Conservation (phyloP, 495 filamentous ascomycete species). For the Hypoxylon subgilvum region DNA sequence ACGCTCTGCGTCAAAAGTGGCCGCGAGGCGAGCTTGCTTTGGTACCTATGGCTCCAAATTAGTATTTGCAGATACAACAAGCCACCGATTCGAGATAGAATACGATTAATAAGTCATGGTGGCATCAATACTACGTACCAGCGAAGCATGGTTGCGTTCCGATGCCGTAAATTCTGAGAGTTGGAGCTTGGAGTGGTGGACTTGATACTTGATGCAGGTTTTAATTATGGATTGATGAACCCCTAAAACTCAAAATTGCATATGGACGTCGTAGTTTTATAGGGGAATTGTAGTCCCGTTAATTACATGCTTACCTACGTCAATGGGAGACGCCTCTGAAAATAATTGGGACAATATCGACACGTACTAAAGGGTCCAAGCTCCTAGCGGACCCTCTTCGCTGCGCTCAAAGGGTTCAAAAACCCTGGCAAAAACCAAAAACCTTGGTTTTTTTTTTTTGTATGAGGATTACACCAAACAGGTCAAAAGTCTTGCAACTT, state of each 20-base stretch:
- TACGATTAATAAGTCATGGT: slow-evolving; percentile 12
- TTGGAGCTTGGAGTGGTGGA: slow-evolving; percentile 28
- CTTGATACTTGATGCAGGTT: slow-evolving; percentile 24
- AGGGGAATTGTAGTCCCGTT: background rate
- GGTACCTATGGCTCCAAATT: slow-evolving; percentile 71
- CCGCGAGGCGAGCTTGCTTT: slow-evolving; percentile 76
- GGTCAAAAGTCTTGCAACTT: too few relatives aligned
- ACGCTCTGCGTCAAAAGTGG: slow-evolving; percentile 88
- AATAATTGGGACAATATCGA: too few relatives aligned
- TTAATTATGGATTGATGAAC: slow-evolving; percentile 11
- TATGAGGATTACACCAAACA: too few relatives aligned
- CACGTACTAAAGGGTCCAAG: too few relatives aligned
- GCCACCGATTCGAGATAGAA: background rate
- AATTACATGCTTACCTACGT: slow-evolving; percentile 1
- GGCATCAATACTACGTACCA: slow-evolving; percentile 38
- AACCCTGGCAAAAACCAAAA: too few relatives aligned
- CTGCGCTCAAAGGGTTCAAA: too few relatives aligned
- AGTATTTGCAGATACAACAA: slow-evolving; percentile 2
- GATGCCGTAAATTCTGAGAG: slow-evolving; percentile 18
- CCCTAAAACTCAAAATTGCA: slow-evolving; percentile 5
- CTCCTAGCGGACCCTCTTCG: background rate
- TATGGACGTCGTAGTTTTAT: background rate
- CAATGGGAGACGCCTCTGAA: background rate
- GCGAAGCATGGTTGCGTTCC: slow-evolving; percentile 39
- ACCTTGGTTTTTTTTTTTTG: too few relatives aligned